phyloP scores from a whole-genome alignment of 306 rosid genomes.

The Ziziphus jujuba region DNA sequence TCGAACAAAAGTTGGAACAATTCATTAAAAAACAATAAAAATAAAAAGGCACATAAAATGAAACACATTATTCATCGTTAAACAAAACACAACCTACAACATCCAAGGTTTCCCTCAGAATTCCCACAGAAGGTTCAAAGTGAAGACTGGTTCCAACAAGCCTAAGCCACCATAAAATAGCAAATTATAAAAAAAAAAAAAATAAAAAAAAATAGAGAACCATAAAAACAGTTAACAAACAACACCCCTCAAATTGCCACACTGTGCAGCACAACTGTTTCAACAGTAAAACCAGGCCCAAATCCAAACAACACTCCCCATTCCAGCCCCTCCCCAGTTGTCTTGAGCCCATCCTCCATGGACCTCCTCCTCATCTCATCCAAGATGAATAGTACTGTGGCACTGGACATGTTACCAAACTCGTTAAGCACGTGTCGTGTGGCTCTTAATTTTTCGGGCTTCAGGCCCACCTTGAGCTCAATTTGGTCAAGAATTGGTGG shows the following conservation, averaged over 20 bases:
- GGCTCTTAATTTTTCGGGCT: conserved; percentile 44
- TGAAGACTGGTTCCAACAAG: too few relatives aligned
- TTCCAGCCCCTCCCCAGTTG: conserved; percentile 55
- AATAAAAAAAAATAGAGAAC: too few relatives aligned
- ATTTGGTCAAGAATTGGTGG: conserved; percentile 53
- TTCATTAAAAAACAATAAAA: too few relatives aligned
- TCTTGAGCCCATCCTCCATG: conserved; percentile 36
- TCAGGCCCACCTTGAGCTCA: conserved; percentile 42
- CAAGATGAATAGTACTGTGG: conserved; percentile 60
- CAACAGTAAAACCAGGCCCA: conserved; percentile 77
- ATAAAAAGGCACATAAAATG: too few relatives aligned
- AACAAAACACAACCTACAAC: too few relatives aligned
- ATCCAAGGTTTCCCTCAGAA: too few relatives aligned
- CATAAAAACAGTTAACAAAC: too few relatives aligned
- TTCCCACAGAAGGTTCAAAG: not conserved
- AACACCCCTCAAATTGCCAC: conserved; percentile 18
- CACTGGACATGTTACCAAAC: conserved; percentile 75
- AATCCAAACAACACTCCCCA: conserved; percentile 75
- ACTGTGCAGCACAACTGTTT: conserved; percentile 57
- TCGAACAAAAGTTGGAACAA: too few relatives aligned
- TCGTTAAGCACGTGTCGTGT: conserved; percentile 55
- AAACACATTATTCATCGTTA: too few relatives aligned
- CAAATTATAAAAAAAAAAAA: too few relatives aligned
- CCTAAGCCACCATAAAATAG: not conserved
- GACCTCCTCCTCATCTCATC: conserved; percentile 64